A percentile compares a stretch with the other conserved stretches of the same genome.
Evolutionary conservation across 2,329 filamentous ascomycete genomes (phyloP).

Genomic region (Lachnellula suecica): DNA sequence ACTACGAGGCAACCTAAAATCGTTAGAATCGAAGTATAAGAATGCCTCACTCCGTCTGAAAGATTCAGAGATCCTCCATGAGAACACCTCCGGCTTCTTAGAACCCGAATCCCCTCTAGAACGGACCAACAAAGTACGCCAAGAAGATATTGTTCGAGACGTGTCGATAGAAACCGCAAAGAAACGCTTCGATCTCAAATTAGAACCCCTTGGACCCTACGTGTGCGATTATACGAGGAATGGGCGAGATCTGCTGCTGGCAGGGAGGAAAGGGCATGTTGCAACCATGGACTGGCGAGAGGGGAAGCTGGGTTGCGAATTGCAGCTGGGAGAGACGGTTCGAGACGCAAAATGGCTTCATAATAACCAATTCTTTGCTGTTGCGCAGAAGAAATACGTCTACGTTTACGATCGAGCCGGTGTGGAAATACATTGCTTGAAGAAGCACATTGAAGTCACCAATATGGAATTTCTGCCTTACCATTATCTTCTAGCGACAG

Average conservation of each 20-base stretch:
- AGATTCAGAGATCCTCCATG: conserved; percentile 91
- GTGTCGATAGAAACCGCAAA: conserved; percentile 83
- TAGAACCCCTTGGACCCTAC: conserved; percentile 84
- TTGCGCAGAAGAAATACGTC: conserved; percentile 93
- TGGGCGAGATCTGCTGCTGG: conserved; percentile 80
- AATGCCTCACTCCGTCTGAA: conserved; percentile 81
- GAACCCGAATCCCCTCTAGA: conserved; percentile 88
- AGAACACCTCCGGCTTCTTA: conserved; percentile 82
- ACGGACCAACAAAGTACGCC: conserved; percentile 86
- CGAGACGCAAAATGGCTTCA: conserved; percentile 90
- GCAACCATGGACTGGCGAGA: conserved; percentile 96
- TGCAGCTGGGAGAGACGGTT: conserved; percentile 88
- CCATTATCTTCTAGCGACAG: conserved; percentile 87
- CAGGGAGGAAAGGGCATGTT: conserved; percentile 89
- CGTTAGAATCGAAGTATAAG: conserved; percentile 79
- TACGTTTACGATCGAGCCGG: conserved; percentile 95
- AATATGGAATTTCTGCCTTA: conserved; percentile 96
- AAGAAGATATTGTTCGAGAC: conserved; percentile 76
- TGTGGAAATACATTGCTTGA: conserved; percentile 87
- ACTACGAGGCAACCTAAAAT: conserved; percentile 74
- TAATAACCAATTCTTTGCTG: conserved; percentile 91
- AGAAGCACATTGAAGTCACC: conserved; percentile 86
- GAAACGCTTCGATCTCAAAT: conserved; percentile 87
- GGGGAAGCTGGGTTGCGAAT: conserved; percentile 85
- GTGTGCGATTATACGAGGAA: conserved; percentile 86